Percentiles rank a stretch among this genome's conserved stretches.
These are phyloP conservation scores for Parietichytrium sp. DNA, from an alignment of 108 stramenopile species.

Conservation along the genomic window DNA sequence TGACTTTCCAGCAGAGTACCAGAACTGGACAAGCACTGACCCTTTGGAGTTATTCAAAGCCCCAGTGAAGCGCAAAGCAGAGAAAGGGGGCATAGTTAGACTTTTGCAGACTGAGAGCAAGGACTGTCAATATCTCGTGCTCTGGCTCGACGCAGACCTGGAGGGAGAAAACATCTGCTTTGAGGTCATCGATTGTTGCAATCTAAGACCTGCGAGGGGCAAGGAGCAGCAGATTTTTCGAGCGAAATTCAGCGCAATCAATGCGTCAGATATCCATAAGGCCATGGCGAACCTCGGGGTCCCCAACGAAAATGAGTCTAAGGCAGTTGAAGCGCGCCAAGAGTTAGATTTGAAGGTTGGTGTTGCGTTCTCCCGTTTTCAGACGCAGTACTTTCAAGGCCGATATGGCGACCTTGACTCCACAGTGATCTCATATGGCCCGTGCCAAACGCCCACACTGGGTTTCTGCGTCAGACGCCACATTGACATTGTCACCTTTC, in stretches of 20 bases:
- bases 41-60: too few species aligned
- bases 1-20: too few species aligned
- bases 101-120: too few species aligned
- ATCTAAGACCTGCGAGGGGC: constrained; percentile 62
- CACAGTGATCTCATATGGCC: constrained; percentile 83
- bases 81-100: too few species aligned
- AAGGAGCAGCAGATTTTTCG: constrained; percentile 76
- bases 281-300: constrained; percentile 77
- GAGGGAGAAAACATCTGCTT: constrained; percentile 75
- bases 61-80: too few species aligned
- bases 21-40: too few species aligned
- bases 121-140: too few species aligned
- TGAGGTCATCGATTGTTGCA: constrained; percentile 81
- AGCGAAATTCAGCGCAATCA: constrained; percentile 89
- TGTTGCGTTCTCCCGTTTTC: constrained; percentile 89
- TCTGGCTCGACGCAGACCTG: constrained; percentile 93
- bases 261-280: constrained; percentile 81
- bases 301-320: constrained; percentile 77
- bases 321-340: constrained; percentile 87
- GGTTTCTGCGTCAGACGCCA: constrained; percentile 89
- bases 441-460: constrained; percentile 92
- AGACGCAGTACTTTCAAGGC: constrained; percentile 84
- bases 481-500: constrained; percentile 87
- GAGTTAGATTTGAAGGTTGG: constrained; percentile 93
- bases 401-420: constrained; percentile 70